Evolutionary conservation across 1,284 basidiomycete genomes (phyloP).

Genomic region (Moniliella sp.): DNA sequence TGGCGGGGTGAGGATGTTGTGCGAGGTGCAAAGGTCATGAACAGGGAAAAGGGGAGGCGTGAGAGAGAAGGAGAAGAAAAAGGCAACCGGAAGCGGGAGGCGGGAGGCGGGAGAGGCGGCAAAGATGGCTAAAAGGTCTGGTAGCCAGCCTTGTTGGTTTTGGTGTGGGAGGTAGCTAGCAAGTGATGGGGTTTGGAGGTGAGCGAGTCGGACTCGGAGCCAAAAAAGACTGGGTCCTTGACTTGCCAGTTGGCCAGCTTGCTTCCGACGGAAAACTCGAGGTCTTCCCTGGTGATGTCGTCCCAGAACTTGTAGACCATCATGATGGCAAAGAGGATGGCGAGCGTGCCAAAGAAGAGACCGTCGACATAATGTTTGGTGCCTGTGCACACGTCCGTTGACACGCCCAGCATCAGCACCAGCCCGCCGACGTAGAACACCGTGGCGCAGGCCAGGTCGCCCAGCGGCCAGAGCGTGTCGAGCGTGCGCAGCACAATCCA

Average conservation of each 20-base stretch:
- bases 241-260: constrained; percentile 94
- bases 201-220: no score
- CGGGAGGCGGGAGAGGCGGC: constrained; percentile 19
- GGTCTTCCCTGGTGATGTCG: constrained; percentile 83
- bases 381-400: constrained; percentile 72
- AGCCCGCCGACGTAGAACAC: constrained; percentile 38
- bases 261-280: constrained; percentile 92
- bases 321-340: constrained; percentile 87
- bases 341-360: constrained; percentile 83
- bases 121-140: constrained; percentile 3
- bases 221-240: no score
- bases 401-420: constrained; percentile 80
- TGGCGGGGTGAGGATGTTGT: no score
- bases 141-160: constrained; percentile 11
- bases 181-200: no score
- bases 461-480: constrained; percentile 92
- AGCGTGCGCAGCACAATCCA: constrained; percentile 85
- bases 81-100: constrained; percentile 24
- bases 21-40: no score
- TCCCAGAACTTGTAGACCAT: constrained; percentile 98
- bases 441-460: constrained; percentile 73
- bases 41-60: no score
- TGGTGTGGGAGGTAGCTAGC: no score
- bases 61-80: no score
- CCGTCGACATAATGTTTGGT: constrained; percentile 84